These are phyloP conservation scores for Sesbania bispinosa DNA, from an alignment of 306 rosid species.

Conservation along the genomic window DNA sequence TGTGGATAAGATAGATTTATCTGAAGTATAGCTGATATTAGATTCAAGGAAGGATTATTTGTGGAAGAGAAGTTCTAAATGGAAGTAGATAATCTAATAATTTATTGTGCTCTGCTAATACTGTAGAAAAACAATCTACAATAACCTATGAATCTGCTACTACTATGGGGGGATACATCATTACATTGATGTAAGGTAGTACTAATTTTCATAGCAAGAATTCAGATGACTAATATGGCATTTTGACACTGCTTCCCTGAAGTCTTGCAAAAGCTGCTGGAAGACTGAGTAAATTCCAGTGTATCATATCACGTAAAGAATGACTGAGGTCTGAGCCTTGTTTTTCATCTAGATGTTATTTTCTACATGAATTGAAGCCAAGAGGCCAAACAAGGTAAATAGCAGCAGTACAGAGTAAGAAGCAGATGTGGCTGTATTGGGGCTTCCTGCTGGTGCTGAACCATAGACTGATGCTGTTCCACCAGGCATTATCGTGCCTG, in stretches of 20 bases:
- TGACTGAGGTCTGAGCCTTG: constrained; percentile 16
- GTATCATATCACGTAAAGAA: constrained; percentile 30
- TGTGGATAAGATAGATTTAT: neutral
- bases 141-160: constrained; percentile 42
- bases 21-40: neutral
- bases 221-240: constrained; percentile 28
- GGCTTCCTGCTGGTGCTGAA: constrained; percentile 63
- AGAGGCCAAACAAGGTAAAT: constrained; percentile 36
- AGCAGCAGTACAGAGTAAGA: constrained; percentile 41
- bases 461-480: constrained; percentile 71
- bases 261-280: constrained; percentile 38
- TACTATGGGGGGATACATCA: constrained; percentile 35
- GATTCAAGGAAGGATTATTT: neutral
- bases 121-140: constrained; percentile 54
- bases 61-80: constrained; percentile 12
- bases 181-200: constrained; percentile 40
- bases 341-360: constrained; percentile 42
- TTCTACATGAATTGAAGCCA: constrained; percentile 46
- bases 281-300: constrained; percentile 46
- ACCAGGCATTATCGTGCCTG: constrained; percentile 53
- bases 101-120: constrained; percentile 52
- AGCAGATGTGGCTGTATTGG: constrained; percentile 58
- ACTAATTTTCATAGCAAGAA: constrained; percentile 39
- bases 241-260: constrained; percentile 34
- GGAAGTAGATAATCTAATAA: constrained; percentile 37